These are phyloP conservation scores for Carex sylvatica DNA, from an alignment of 202 grass and related monocot genomes.

Conservation along the genomic window DNA sequence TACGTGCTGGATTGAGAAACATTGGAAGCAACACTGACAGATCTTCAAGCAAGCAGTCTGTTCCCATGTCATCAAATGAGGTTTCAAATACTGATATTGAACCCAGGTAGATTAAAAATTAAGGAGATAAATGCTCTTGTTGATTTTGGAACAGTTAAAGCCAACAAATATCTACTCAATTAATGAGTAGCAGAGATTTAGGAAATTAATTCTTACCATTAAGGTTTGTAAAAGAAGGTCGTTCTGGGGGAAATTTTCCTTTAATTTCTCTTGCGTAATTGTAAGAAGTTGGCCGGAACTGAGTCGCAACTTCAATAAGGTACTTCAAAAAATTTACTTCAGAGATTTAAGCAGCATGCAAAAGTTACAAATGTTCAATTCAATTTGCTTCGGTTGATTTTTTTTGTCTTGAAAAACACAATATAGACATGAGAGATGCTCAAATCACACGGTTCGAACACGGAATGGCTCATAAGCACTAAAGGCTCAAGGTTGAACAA, in stretches of 20 bases:
- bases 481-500: too few relatives aligned
- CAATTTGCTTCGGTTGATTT: too few relatives aligned
- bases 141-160: background rate
- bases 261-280: too few relatives aligned
- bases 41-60: background rate
- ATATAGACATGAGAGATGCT: too few relatives aligned
- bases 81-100: slow-evolving; percentile 20
- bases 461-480: too few relatives aligned
- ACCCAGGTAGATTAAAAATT: slow-evolving; percentile 12
- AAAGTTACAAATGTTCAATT: too few relatives aligned
- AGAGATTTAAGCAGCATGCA: too few relatives aligned
- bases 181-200: background rate
- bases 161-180: background rate
- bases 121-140: background rate
- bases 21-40: background rate
- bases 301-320: too few relatives aligned
- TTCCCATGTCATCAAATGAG: background rate
- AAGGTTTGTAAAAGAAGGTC: background rate
- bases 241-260: too few relatives aligned
- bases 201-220: background rate
- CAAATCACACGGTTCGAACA: too few relatives aligned
- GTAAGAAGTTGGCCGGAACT: too few relatives aligned
- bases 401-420: too few relatives aligned
- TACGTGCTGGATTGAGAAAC: background rate
- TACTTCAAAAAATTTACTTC: background rate